A percentile compares a stretch with the other conserved stretches of the same genome.
Conservation (phyloP, 2,329 filamentous ascomycete species). For the Ceratocystis destructans region DNA sequence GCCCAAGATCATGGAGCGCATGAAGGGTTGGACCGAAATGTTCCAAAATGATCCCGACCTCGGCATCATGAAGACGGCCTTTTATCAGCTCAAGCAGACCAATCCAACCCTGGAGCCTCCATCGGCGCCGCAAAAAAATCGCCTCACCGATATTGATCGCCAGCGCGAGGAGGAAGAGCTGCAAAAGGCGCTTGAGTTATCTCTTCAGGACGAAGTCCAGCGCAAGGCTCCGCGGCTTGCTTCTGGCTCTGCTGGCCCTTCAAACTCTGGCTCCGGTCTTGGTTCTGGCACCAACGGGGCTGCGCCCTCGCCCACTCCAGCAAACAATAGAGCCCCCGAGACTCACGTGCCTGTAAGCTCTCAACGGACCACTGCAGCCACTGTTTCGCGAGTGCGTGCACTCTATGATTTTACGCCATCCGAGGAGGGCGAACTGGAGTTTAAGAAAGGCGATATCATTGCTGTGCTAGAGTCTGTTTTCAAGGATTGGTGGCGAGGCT, state of each 20-base stretch:
- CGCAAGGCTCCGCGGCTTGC: conserved; percentile 36
- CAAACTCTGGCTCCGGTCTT: conserved; percentile 24
- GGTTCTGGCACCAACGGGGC: background rate
- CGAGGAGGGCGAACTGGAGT: conserved; percentile 86
- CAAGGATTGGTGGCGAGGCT: conserved; percentile 99
- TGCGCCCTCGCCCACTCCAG: background rate
- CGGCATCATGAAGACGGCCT: conserved; percentile 95
- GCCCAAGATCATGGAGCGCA: conserved; percentile 88
- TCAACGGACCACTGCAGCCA: conserved; percentile 77
- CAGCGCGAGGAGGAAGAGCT: conserved; percentile 95
- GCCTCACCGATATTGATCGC: conserved; percentile 77
- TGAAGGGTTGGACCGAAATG: conserved; percentile 94
- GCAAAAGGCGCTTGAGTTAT: conserved; percentile 88
- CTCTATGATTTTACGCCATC: conserved; percentile 91
- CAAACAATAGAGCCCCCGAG: background rate
- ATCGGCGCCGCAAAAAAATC: conserved; percentile 83
- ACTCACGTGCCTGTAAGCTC: conserved; percentile 46
- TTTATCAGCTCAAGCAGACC: conserved; percentile 65
- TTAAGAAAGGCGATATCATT: conserved; percentile 93
- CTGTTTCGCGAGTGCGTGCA: conserved; percentile 84
- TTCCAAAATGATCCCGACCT: conserved; percentile 79
- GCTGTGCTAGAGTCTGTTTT: conserved; percentile 95
- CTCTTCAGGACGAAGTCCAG: conserved; percentile 70
- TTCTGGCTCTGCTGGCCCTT: conserved; percentile 22
- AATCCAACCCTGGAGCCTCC: conserved; percentile 85